Evolutionary conservation across 2,329 filamentous ascomycete species (phyloP).

Genomic region (Rhynchosporium secalis): DNA sequence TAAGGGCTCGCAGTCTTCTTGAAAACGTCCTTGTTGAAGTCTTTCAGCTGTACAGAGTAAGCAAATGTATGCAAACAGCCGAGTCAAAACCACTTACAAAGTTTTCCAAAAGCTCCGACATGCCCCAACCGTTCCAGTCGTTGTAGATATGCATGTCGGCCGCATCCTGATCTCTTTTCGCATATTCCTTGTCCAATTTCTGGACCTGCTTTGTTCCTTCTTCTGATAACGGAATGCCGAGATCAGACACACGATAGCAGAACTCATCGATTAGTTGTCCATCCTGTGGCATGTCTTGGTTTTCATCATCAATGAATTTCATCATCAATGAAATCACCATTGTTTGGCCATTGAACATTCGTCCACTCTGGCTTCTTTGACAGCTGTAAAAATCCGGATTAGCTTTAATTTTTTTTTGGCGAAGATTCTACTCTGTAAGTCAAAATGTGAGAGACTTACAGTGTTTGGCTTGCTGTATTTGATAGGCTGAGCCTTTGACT

Average conservation of each 20-base stretch:
- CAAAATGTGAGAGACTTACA: constrained; percentile 1
- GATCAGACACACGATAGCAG: constrained; percentile 26
- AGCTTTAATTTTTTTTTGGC: not conserved
- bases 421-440: not conserved
- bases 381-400: constrained; percentile 8
- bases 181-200: constrained; percentile 20
- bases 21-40: constrained; percentile 28
- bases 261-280: constrained; percentile 24
- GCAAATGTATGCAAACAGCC: not conserved
- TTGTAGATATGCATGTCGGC: constrained; percentile 29
- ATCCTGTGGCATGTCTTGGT: constrained; percentile 28
- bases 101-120: constrained; percentile 28
- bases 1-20: constrained; percentile 27
- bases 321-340: constrained; percentile 26
- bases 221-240: constrained; percentile 25
- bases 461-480: constrained; percentile 19
- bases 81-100: not conserved
- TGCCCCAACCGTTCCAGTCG: constrained; percentile 30
- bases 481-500: not conserved
- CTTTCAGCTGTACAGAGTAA: constrained; percentile 21
- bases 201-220: constrained; percentile 17
- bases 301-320: constrained; percentile 27
- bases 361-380: constrained; percentile 17
- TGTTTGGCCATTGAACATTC: constrained; percentile 28
- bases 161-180: constrained; percentile 28